Conservation (phyloP, 1,284 basidiomycete genomes). For the Dichomitus squalens region DNA sequence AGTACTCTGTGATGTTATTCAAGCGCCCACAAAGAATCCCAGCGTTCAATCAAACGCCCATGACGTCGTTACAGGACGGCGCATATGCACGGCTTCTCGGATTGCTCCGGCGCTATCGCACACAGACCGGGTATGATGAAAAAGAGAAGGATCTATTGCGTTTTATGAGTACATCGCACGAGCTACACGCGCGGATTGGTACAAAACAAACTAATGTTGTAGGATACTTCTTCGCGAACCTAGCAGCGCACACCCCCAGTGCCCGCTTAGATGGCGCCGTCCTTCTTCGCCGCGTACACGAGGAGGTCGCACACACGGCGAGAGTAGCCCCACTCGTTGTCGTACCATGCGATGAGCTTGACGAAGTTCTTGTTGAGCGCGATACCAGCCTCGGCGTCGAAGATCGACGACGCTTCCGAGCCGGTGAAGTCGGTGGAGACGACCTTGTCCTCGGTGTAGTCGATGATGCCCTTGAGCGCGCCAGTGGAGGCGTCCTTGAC, state of each 20-base stretch:
- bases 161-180: constrained; percentile 21
- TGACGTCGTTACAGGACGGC: too few relatives aligned
- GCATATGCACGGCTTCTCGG: too few relatives aligned
- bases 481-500: constrained; percentile 85
- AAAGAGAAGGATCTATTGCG: constrained; percentile 8
- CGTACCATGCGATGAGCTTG: constrained; percentile 96
- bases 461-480: constrained; percentile 81
- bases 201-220: constrained; percentile 14
- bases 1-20: too few relatives aligned
- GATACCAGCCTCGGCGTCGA: constrained; percentile 94
- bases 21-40: too few relatives aligned
- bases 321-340: constrained; percentile 98
- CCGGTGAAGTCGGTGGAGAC: constrained; percentile 97
- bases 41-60: too few relatives aligned
- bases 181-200: constrained; percentile 4
- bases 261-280: constrained; percentile 40
- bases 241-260: background rate
- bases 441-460: constrained; percentile 93
- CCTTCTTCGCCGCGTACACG: constrained; percentile 80
- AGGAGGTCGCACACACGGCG: constrained; percentile 93
- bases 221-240: constrained; percentile 2
- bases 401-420: constrained; percentile 79
- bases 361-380: constrained; percentile 92
- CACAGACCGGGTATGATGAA: too few relatives aligned
- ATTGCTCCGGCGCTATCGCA: too few relatives aligned